These are phyloP conservation scores for Penicillium cosmopolitanum DNA, from an alignment of 495 filamentous ascomycete species.

Conservation along the genomic window DNA sequence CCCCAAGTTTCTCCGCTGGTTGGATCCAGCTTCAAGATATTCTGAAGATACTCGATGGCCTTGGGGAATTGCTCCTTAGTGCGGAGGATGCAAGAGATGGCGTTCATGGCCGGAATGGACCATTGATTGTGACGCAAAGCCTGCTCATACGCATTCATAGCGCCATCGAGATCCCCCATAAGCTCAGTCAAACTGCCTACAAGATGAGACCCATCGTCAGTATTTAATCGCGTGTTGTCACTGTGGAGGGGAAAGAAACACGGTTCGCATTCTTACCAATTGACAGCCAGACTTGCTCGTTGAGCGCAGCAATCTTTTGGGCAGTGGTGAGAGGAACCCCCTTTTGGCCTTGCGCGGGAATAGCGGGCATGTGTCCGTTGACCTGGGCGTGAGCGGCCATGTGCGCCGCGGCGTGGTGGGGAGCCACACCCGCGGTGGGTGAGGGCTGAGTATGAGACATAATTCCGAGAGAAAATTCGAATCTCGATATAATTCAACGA, in stretches of 20 bases:
- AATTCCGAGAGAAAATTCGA: constrained; percentile 9
- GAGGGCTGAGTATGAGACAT: constrained; percentile 59
- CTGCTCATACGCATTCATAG: constrained; percentile 84
- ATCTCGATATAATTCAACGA: constrained; percentile 11
- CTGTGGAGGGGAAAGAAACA: neutral
- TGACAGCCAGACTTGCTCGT: constrained; percentile 91
- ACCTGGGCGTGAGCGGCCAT: constrained; percentile 53
- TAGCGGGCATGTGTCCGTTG: constrained; percentile 53
- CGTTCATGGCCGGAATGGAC: constrained; percentile 92
- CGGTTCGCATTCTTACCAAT: constrained; percentile 63
- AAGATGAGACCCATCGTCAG: constrained; percentile 11
- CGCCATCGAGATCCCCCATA: constrained; percentile 86
- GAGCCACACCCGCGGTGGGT: constrained; percentile 52
- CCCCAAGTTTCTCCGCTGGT: constrained; percentile 97
- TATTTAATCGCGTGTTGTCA: neutral
- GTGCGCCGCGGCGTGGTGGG: constrained; percentile 47
- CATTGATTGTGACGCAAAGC: constrained; percentile 85
- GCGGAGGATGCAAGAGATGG: constrained; percentile 86
- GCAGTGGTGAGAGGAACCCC: constrained; percentile 53
- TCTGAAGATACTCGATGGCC: constrained; percentile 90
- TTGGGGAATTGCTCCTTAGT: constrained; percentile 92
- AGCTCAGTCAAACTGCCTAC: constrained; percentile 84
- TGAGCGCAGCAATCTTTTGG: constrained; percentile 66
- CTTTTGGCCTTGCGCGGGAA: constrained; percentile 59
- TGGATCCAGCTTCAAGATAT: constrained; percentile 85